Conservation (phyloP, 2,329 filamentous ascomycete genomes). For the Alternaria brassicicola region DNA sequence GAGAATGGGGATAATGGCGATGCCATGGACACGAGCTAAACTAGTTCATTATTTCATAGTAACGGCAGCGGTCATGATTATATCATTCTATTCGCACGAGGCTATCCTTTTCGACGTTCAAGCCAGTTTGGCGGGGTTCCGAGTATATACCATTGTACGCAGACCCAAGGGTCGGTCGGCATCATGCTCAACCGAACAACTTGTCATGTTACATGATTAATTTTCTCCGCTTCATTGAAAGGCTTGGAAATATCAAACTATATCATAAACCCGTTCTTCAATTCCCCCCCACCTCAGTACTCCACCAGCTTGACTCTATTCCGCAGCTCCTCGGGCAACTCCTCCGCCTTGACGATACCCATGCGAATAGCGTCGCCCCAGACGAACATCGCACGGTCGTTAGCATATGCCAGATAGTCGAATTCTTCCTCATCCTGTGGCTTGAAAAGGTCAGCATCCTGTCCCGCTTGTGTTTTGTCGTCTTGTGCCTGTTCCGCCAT, state of each 20-base stretch:
- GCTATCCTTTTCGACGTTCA: not conserved
- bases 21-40: slow-evolving; percentile 34
- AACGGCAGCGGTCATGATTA: not conserved
- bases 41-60: not conserved
- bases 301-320: slow-evolving; percentile 72
- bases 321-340: slow-evolving; percentile 73
- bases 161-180: not conserved
- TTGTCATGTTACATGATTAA: not conserved
- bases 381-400: slow-evolving; percentile 90
- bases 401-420: slow-evolving; percentile 89
- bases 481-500: slow-evolving; percentile 29
- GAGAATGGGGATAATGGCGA: slow-evolving; percentile 20
- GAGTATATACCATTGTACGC: not conserved
- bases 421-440: slow-evolving; percentile 72
- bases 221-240: not conserved
- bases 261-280: not conserved
- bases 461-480: slow-evolving; percentile 28
- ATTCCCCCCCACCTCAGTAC: slow-evolving; percentile 52
- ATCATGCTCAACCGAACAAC: not conserved
- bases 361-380: slow-evolving; percentile 86
- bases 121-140: not conserved
- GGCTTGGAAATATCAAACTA: too few species aligned
- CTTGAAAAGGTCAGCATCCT: slow-evolving; percentile 50
- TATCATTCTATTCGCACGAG: not conserved
- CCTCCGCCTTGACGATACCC: slow-evolving; percentile 75